phyloP scores from a whole-genome alignment of 2,329 filamentous ascomycete genomes.

The Colletotrichum sp. region DNA sequence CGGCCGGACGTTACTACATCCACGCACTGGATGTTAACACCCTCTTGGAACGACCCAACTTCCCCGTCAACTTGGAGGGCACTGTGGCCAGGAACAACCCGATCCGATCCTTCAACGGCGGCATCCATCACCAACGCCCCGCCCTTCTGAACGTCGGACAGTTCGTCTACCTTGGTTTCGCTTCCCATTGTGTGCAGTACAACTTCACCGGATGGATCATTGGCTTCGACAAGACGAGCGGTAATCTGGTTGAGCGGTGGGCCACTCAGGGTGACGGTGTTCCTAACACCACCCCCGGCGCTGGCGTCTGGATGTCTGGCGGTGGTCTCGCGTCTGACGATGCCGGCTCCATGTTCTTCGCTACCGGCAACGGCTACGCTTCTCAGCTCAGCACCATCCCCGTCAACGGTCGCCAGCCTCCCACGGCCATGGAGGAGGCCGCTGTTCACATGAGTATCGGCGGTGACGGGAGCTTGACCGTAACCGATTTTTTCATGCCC shows the following conservation, averaged over 20 bases:
- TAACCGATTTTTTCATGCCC: conserved; percentile 61
- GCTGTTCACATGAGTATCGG: conserved; percentile 49
- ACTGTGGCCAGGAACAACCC: conserved; percentile 49
- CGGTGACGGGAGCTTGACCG: conserved; percentile 43
- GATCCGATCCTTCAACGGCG: conserved; percentile 54
- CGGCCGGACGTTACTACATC: conserved; percentile 39
- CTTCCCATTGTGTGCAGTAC: conserved; percentile 60
- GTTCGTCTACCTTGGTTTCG: conserved; percentile 57
- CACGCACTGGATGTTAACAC: conserved; percentile 44
- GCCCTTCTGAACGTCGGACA: conserved; percentile 50
- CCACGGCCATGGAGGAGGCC: conserved; percentile 48
- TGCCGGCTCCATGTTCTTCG: conserved; percentile 42
- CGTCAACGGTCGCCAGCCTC: conserved; percentile 41
- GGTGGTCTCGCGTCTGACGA: conserved; percentile 44
- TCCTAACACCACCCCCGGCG: conserved; percentile 39
- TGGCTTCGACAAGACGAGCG: conserved; percentile 49
- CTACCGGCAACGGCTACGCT: conserved; percentile 46
- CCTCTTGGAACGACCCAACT: conserved; percentile 42
- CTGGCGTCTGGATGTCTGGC: conserved; percentile 48
- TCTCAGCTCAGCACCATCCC: conserved; percentile 42
- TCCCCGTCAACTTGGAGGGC: conserved; percentile 54
- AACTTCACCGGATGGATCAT: conserved; percentile 61
- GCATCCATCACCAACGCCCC: conserved; percentile 57
- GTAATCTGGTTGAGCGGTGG: conserved; percentile 41
- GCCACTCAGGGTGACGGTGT: conserved; percentile 47